Evolutionary conservation across 1,284 basidiomycete species (phyloP), one percentile per base, ranked within the genome.

Genomic region (Ceratobasidium sp.): DNA sequence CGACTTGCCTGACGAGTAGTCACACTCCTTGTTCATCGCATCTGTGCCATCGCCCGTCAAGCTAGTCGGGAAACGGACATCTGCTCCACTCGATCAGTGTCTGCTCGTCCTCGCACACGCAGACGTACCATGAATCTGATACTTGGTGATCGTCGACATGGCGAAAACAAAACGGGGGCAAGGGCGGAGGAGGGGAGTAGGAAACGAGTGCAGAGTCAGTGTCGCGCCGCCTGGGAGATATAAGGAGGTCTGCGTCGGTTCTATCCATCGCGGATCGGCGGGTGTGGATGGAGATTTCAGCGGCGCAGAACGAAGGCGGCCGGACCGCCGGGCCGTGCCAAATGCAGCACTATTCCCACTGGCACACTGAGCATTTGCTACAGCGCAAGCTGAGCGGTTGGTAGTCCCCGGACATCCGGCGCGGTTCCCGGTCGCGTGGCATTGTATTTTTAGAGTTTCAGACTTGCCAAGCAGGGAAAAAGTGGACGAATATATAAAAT

Each of bases 11-110:
- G 95, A 93, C 0, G 93, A 95, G 84, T 98, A 98, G 83, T 98
- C 95, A 83, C 95, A 96, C 75, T 94, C 93, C 51, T 92, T 93
- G 83, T 97, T 96, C 94, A 94, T 95, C 8, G 93, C 94, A 84
- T 95, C 94, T 48, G 93, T 94, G 8, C 94, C 94, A 84, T 95
- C 93, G 37, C 94, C 93, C 19, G 91, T 91, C 68, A 94, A 81
- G 8, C 91, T 92, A 31, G 92, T 95, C 5, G 92, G 92, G 82
- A 93, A 95, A 39, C 92, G 88, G 65, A 95, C 87, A 84, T 95
- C 92, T 93, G 78, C 24, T 46, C 31, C 29, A 48, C 53, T 14
- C 22, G 54, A 37, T 56, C 19, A 75, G 74, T 43, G 49, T 64
- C 6, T 41, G 39, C 31, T 46, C 56, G 53, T 41, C 68, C 6